Evolutionary conservation across 352 stramenopile species (phyloP).

Genomic region (Phytophthora constricta): DNA sequence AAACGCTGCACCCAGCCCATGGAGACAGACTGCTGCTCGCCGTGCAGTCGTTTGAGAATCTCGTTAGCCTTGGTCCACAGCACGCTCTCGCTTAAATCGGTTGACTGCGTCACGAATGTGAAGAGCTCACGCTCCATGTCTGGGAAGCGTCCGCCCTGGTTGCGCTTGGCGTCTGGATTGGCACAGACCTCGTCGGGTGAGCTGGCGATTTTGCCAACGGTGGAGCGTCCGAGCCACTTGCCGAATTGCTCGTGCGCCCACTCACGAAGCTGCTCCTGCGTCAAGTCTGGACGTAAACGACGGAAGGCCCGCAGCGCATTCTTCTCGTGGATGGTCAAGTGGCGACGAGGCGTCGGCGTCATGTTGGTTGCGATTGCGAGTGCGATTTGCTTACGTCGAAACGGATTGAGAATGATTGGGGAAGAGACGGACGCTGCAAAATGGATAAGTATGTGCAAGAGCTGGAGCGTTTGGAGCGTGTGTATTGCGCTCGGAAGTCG

Average conservation of each 20-base stretch:
- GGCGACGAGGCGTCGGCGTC: no score
- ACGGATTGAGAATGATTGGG: no score
- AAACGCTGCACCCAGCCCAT: conserved; percentile 47
- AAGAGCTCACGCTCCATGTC: conserved; percentile 41
- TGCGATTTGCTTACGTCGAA: no score
- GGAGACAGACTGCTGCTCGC: conserved; percentile 30
- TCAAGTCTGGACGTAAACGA: conserved; percentile 31
- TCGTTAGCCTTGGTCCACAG: conserved; percentile 50
- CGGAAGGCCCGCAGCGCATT: conserved; percentile 33
- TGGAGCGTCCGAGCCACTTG: conserved; percentile 40
- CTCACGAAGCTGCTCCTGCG: conserved; percentile 41
- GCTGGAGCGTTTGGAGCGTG: conserved; percentile 3
- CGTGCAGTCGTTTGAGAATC: conserved; percentile 30
- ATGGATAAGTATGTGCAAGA: conserved; percentile 5
- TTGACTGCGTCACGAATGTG: no score
- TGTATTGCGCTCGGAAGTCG: conserved; percentile 12
- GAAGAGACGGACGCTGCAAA: background rate
- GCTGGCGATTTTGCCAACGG: conserved; percentile 36
- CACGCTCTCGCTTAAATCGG: conserved; percentile 22
- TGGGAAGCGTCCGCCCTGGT: conserved; percentile 42
- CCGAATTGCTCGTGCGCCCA: conserved; percentile 37
- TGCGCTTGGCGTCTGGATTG: conserved; percentile 41
- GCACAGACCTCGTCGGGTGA: conserved; percentile 31
- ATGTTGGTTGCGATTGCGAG: no score
- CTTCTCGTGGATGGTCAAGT: conserved; percentile 47